Base-by-base conservation (phyloP, 306 rosid genomes). In the Ziziphus jujuba region DNA sequence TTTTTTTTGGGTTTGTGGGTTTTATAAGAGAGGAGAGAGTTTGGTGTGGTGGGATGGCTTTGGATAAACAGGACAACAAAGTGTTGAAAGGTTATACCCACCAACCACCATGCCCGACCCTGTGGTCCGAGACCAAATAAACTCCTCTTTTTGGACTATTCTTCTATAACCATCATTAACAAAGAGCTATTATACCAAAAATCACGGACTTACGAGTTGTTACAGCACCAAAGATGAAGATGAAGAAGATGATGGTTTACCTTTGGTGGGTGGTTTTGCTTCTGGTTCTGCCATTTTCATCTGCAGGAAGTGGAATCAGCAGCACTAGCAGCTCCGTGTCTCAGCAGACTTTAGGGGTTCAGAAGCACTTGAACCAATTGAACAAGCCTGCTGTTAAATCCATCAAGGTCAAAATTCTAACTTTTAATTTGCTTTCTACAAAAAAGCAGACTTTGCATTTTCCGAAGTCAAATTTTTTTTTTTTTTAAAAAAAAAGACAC, bases 301-400 rank as follows among this genome's bases (percentile, higher is more conserved):
- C 77, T 70, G 91, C 89, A 5, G 70, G 85, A 36, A 81, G 97
- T 68, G 63, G 81, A 33, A 66, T 83, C 72, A 77, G 51, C 33
- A 28, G 3, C 33, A 28, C 33, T 70, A 77, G 51, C 33, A 28
- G 3, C 33, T 1, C 33, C 59, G 4, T 49, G 1, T 75, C 91
- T 31, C 80, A 81, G 66, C 96, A 89, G 79, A 83, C 75, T 59
- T 78, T 89, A 62, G 95, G 89, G 65, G 82, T 88, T 33, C 80
- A 71, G 59, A 90, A 79, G 83, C 99, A 85, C 68, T 83, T 95
- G 82, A 80, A 82, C 69, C 91, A 93, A n/a, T 75, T 95, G 75
- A 95, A 95, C 82, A 95, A 95, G 63, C 85, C 89, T 36, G 75
- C 97, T 71, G 78, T 85, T 9, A 87, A 90, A 65, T 80, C 81